Evolutionary conservation across 2,329 filamentous ascomycete genomes (phyloP).

Genomic region (Pseudocercospora fijiensis): DNA sequence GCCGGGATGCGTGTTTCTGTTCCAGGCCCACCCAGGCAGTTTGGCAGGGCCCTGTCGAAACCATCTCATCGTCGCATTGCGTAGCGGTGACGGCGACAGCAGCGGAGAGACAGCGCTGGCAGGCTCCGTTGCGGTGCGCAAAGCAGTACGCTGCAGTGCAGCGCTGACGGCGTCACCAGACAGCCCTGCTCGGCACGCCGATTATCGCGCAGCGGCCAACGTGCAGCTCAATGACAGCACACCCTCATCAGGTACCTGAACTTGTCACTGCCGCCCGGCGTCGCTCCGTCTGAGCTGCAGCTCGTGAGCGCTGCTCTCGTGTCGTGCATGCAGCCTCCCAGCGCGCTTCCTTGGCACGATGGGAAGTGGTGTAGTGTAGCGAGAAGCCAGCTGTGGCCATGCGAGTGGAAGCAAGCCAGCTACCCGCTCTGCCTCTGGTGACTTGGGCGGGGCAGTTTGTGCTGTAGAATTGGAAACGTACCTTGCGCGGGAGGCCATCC

Average conservation of each 20-base stretch:
- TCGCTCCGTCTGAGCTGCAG: conserved; percentile 1
- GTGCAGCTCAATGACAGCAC: conserved; percentile 6
- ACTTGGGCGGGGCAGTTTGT: neutral
- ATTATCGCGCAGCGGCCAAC: conserved; percentile 17
- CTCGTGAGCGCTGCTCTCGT: conserved; percentile 6
- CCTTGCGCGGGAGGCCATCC: conserved; percentile 34
- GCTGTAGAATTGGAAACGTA: conserved; percentile 22
- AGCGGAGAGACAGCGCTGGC: neutral
- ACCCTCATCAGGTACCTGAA: conserved; percentile 8
- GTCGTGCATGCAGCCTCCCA: conserved; percentile 9
- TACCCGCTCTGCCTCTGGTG: neutral
- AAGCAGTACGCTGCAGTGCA: neutral
- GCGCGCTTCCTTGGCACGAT: conserved; percentile 4
- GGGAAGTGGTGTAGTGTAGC: neutral
- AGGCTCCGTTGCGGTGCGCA: neutral
- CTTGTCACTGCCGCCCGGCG: conserved; percentile 8
- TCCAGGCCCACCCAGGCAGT: neutral
- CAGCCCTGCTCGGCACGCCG: conserved; percentile 6
- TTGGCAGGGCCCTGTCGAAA: neutral
- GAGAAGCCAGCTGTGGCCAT: conserved; percentile 2
- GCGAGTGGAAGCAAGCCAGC: neutral
- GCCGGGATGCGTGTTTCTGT: neutral
- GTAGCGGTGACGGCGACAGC: neutral
- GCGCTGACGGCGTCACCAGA: conserved; percentile 15
- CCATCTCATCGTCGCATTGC: neutral